Conservation (phyloP, 805 yeast species). For the Pichia scutulata region DNA sequence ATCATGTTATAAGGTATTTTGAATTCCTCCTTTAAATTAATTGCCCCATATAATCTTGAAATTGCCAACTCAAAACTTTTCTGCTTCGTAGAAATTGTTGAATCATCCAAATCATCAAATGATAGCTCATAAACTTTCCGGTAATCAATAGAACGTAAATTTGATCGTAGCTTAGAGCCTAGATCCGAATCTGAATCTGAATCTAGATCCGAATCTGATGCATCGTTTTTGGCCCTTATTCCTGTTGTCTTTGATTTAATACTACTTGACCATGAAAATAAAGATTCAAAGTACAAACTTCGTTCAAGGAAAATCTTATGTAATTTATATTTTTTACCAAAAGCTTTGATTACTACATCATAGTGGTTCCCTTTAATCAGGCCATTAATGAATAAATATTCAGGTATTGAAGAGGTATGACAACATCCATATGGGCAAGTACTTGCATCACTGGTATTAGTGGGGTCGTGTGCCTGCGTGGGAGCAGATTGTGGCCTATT, state of each 20-base stretch:
- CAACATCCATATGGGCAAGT: constrained; percentile 10
- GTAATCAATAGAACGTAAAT: background rate
- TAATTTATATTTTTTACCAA: constrained; percentile 35
- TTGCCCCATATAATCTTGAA: constrained; percentile 39
- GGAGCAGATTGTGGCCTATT: background rate
- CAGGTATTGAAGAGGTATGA: constrained; percentile 2
- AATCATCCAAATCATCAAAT: constrained; percentile 35
- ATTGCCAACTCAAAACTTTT: constrained; percentile 43
- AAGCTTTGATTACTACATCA: constrained; percentile 42
- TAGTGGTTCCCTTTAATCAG: constrained; percentile 39
- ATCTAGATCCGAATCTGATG: background rate
- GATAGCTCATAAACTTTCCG: constrained; percentile 21
- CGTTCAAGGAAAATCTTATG: constrained; percentile 40
- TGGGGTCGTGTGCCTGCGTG: background rate
- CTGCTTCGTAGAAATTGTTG: constrained; percentile 21
- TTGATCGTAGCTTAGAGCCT: background rate
- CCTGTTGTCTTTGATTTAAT: constrained; percentile 3
- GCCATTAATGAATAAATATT: constrained; percentile 23
- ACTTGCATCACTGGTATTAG: background rate
- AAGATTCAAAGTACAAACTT: constrained; percentile 39
- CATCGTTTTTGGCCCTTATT: constrained; percentile 6
- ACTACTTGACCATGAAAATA: constrained; percentile 38
- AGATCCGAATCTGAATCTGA: background rate
- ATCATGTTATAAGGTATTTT: constrained; percentile 35
- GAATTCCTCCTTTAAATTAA: constrained; percentile 27